Evolutionary conservation across 345 rosid species (phyloP).

Genomic region (Bruguiera parviflora): DNA sequence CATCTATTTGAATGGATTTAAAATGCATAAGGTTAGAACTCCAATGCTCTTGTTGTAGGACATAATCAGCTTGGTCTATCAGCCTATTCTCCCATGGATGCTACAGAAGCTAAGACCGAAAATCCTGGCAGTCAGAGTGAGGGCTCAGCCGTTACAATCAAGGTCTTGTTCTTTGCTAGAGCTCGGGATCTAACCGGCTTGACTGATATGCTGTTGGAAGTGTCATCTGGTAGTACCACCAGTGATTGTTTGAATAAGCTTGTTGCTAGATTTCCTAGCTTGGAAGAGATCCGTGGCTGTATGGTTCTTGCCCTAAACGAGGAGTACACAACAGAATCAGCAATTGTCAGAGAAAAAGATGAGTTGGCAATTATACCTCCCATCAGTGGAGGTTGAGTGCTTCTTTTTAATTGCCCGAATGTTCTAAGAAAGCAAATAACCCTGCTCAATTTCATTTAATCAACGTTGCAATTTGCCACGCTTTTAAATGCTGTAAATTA

Average conservation of each 20-base stretch:
- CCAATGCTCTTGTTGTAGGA: constrained; percentile 4
- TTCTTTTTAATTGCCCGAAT: neutral
- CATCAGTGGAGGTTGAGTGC: constrained; percentile 77
- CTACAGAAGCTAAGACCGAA: constrained; percentile 17
- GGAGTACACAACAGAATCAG: constrained; percentile 55
- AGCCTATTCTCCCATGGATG: constrained; percentile 13
- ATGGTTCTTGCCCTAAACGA: constrained; percentile 78
- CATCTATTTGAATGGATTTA: too few relatives aligned
- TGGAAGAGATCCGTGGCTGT: constrained; percentile 65
- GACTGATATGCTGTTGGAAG: constrained; percentile 45
- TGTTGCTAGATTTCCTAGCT: constrained; percentile 51
- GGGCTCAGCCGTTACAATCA: constrained; percentile 40
- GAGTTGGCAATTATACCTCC: constrained; percentile 97
- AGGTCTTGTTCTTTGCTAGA: constrained; percentile 78
- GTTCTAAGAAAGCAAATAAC: neutral
- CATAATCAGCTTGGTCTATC: constrained; percentile 3
- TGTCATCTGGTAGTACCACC: constrained; percentile 62
- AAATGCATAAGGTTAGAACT: neutral
- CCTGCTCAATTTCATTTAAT: too few relatives aligned
- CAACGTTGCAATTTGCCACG: too few relatives aligned
- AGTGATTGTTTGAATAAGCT: constrained; percentile 61
- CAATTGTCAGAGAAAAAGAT: constrained; percentile 64
- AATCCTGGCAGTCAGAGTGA: constrained; percentile 18
- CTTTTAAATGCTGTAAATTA: neutral
- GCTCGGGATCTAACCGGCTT: constrained; percentile 79